Percentiles rank a stretch among this genome's conserved stretches.
These are phyloP conservation scores for Dryas alaskensis DNA, from an alignment of 306 rosid genomes.

Conservation along the genomic window DNA sequence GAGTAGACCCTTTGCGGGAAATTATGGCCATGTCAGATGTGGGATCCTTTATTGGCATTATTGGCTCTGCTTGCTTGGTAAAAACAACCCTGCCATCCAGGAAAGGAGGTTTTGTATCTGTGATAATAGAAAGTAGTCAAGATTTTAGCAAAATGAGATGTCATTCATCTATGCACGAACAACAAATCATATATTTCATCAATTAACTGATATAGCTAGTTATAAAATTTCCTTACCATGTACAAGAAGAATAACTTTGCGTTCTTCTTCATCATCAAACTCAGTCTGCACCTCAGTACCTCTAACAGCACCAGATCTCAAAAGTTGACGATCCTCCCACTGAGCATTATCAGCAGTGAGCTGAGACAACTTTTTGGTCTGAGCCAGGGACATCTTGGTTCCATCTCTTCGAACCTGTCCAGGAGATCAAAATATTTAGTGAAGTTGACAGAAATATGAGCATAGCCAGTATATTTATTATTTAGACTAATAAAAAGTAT, in stretches of 20 bases:
- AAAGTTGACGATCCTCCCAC: slow-evolving; percentile 96
- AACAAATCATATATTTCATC: slow-evolving; percentile 9
- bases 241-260: slow-evolving; percentile 92
- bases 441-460: slow-evolving; percentile 11
- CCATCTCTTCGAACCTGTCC: slow-evolving; percentile 87
- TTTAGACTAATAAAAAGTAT: not conserved
- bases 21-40: slow-evolving; percentile 99
- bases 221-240: slow-evolving; percentile 57
- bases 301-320: slow-evolving; percentile 97
- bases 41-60: slow-evolving; percentile 96
- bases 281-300: slow-evolving; percentile 98
- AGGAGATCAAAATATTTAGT: slow-evolving; percentile 16
- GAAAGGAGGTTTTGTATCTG: slow-evolving; percentile 99
- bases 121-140: slow-evolving; percentile 19
- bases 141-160: slow-evolving; percentile 17
- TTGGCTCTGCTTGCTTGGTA: slow-evolving; percentile 97
- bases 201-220: slow-evolving; percentile 15
- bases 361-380: slow-evolving; percentile 89
- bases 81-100: slow-evolving; percentile 95
- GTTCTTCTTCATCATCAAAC: slow-evolving; percentile 97
- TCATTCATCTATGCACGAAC: slow-evolving; percentile 11
- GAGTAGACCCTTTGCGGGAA: slow-evolving; percentile 88
- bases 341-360: slow-evolving; percentile 95
- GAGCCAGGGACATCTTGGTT: slow-evolving; percentile 94
- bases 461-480: not conserved